Conservation (phyloP, 768 basidiomycete species). For the Termitomyces sp. region DNA sequence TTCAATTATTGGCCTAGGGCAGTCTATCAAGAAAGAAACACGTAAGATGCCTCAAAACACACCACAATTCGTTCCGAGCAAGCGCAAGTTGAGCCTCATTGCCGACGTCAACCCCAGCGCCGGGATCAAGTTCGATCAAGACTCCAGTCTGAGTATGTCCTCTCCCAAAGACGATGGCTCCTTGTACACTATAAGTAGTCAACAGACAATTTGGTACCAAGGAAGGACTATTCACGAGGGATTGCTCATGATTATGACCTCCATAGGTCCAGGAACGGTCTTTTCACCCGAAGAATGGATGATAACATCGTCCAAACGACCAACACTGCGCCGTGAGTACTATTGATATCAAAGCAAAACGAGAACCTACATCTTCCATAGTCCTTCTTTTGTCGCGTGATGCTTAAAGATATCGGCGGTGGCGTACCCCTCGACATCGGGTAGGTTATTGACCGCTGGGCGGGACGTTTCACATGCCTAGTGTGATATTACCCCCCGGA, state of each 20-base stretch:
- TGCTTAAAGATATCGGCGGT: slow-evolving; percentile 29
- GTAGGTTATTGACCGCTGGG: slow-evolving; percentile 25
- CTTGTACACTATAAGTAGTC: slow-evolving; percentile 4
- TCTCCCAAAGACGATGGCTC: slow-evolving; percentile 32
- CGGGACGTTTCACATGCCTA: slow-evolving; percentile 22
- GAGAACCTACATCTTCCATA: slow-evolving; percentile 28
- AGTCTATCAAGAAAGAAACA: background rate
- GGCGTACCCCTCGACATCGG: slow-evolving; percentile 27
- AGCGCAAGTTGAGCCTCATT: slow-evolving; percentile 10
- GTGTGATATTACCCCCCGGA: background rate
- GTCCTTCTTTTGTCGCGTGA: slow-evolving; percentile 29
- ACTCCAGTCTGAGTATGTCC: slow-evolving; percentile 21
- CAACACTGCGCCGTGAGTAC: slow-evolving; percentile 21
- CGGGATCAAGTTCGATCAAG: slow-evolving; percentile 16
- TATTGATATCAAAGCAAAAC: background rate
- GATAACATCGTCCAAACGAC: slow-evolving; percentile 33
- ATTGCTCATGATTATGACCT: slow-evolving; percentile 14
- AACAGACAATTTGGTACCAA: no score
- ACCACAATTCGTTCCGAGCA: slow-evolving; percentile 29
- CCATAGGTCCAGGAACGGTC: slow-evolving; percentile 29
- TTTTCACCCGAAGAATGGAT: slow-evolving; percentile 30
- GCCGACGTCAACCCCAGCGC: slow-evolving; percentile 15
- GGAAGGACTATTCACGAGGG: slow-evolving; percentile 11
- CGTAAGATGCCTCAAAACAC: background rate
- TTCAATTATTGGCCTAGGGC: slow-evolving; percentile 29